Percentiles rank a stretch among this genome's conserved stretches.
Evolutionary conservation across 116 monocot genomes (phyloP).

Genomic region (Iris pallida): DNA sequence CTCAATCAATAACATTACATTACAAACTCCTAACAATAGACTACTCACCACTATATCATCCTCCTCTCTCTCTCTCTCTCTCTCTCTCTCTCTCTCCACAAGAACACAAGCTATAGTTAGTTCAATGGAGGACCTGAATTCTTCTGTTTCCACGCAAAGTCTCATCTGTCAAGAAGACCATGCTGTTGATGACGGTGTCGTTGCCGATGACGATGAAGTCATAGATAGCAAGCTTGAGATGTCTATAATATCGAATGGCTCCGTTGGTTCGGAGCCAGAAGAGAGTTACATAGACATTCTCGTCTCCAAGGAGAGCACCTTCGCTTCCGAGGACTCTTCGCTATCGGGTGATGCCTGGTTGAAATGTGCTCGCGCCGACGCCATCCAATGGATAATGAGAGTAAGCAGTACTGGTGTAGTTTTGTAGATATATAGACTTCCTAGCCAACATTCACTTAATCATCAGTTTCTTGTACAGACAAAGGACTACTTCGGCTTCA

Average conservation of each 20-base stretch:
- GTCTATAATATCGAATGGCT: not conserved
- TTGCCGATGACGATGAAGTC: conserved; percentile 22
- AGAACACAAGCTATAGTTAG: not conserved
- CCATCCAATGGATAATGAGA: conserved; percentile 77
- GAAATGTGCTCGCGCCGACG: conserved; percentile 42
- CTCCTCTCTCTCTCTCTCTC: not conserved
- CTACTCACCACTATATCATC: too few species aligned
- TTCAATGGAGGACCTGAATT: conserved; percentile 11
- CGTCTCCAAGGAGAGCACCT: conserved; percentile 40
- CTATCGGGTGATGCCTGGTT: conserved; percentile 12
- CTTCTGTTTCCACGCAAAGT: conserved; percentile 14
- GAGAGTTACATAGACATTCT: conserved; percentile 57
- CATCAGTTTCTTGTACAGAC: conserved; percentile 34
- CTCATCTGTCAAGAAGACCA: conserved; percentile 51
- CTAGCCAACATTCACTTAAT: not conserved
- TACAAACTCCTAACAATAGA: too few species aligned
- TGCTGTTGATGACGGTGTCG: conserved; percentile 13
- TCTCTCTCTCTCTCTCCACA: not conserved
- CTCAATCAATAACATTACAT: too few species aligned
- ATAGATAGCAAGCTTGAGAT: not conserved
- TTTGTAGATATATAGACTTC: not conserved
- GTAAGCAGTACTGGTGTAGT: conserved; percentile 19
- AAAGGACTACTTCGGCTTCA: conserved; percentile 45
- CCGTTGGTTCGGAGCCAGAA: conserved; percentile 18
- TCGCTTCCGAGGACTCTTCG: not conserved